Evolutionary conservation across 2,329 filamentous ascomycete species (phyloP).

Genomic region (Aaosphaeria arxii): DNA sequence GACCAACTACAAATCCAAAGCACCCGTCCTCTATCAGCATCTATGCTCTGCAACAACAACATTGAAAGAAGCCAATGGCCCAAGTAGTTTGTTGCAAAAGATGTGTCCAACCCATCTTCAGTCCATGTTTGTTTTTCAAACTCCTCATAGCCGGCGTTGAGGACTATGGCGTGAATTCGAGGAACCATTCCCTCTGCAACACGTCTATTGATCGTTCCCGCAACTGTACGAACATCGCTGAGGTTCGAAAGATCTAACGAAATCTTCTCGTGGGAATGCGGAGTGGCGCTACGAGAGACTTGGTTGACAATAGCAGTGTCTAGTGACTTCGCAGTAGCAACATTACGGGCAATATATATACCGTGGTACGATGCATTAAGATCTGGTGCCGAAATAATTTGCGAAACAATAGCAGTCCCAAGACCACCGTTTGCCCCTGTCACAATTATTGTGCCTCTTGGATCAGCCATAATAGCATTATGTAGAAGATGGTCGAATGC

Average conservation of each 20-base stretch:
- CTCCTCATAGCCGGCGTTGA: conserved; percentile 16
- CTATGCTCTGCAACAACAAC: conserved; percentile 33
- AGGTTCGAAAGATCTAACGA: conserved; percentile 4
- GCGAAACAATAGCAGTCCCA: conserved; percentile 10
- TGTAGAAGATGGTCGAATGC: too few relatives aligned
- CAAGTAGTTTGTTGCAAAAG: conserved; percentile 33
- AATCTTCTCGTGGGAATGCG: conserved; percentile 3
- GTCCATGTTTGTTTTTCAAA: conserved; percentile 21
- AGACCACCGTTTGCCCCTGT: conserved; percentile 21
- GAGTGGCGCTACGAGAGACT: neutral
- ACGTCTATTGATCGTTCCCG: conserved; percentile 11
- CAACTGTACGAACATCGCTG: conserved; percentile 3
- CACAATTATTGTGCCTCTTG: conserved; percentile 15
- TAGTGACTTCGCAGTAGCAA: neutral
- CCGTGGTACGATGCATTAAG: conserved; percentile 7
- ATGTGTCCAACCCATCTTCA: conserved; percentile 32
- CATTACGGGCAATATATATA: conserved; percentile 15
- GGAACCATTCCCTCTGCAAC: conserved; percentile 11
- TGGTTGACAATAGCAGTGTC: neutral
- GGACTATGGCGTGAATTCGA: conserved; percentile 13
- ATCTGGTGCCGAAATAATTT: conserved; percentile 8
- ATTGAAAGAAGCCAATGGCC: conserved; percentile 32
- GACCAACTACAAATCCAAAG: conserved; percentile 30
- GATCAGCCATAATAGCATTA: too few relatives aligned
- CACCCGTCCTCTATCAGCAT: conserved; percentile 28